These are phyloP conservation scores for Theileria annulata DNA, from an alignment of 169 alveolate species.

Conservation along the genomic window DNA sequence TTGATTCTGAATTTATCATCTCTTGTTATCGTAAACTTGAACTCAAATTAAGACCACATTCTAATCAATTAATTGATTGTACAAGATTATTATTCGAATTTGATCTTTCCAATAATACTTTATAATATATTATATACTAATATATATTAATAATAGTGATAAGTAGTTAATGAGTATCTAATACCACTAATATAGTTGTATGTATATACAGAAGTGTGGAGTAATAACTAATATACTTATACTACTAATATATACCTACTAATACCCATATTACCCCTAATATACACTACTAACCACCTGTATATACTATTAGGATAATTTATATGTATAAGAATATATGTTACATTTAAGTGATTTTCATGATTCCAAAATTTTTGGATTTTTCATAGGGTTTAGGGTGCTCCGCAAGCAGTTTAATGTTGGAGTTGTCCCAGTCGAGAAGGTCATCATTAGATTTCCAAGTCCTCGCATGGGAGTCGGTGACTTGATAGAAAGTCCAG, in stretches of 20 bases:
- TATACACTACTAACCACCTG: too few species aligned
- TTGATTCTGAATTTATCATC: slow-evolving; percentile 29
- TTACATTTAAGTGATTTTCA: slow-evolving; percentile 49
- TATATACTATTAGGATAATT: too few species aligned
- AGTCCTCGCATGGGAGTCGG: slow-evolving; percentile 42
- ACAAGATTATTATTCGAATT: slow-evolving; percentile 34
- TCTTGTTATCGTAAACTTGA: slow-evolving; percentile 17
- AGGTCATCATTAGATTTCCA: slow-evolving; percentile 71
- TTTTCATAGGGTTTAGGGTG: slow-evolving; percentile 66
- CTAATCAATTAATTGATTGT: slow-evolving; percentile 25
- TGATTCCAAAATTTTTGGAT: slow-evolving; percentile 37
- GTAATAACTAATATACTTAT: too few species aligned
- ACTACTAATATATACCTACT: too few species aligned
- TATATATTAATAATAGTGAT: too few species aligned
- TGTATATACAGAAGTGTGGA: too few species aligned
- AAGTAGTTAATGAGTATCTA: neutral
- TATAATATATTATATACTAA: too few species aligned
- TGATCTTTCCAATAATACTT: slow-evolving; percentile 19
- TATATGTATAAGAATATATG: neutral
- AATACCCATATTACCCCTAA: too few species aligned
- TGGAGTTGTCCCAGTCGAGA: slow-evolving; percentile 62
- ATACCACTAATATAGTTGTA: neutral
- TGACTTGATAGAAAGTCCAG: slow-evolving; percentile 65
- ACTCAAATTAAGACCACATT: slow-evolving; percentile 9
- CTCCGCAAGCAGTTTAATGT: slow-evolving; percentile 58